A percentile compares a stretch with the other conserved stretches of the same genome.
These are phyloP conservation scores for Suillus americanus DNA, from an alignment of 768 basidiomycete species.

Conservation along the genomic window DNA sequence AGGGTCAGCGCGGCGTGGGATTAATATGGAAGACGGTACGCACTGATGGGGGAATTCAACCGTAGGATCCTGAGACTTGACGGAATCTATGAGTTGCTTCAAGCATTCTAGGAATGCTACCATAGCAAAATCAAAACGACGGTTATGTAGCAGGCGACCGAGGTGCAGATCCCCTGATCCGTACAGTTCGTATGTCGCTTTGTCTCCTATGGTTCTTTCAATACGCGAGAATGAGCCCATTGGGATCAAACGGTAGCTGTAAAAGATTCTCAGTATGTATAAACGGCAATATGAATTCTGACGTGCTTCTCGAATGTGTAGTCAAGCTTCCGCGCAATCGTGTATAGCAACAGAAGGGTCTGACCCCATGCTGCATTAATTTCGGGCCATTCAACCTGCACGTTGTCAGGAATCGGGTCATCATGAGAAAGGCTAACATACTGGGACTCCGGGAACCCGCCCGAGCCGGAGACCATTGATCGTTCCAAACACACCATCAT, in stretches of 20 bases:
- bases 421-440: slow-evolving; percentile 35
- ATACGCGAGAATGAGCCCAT: slow-evolving; percentile 96
- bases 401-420: slow-evolving; percentile 14
- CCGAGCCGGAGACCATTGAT: slow-evolving; percentile 95
- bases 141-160: slow-evolving; percentile 87
- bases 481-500: slow-evolving; percentile 95
- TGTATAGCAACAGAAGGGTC: slow-evolving; percentile 87
- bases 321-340: slow-evolving; percentile 89
- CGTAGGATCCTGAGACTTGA: slow-evolving; percentile 66
- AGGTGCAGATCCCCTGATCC: slow-evolving; percentile 92
- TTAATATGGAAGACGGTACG: slow-evolving; percentile 32
- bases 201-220: slow-evolving; percentile 79
- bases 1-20: background rate
- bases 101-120: slow-evolving; percentile 95
- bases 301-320: slow-evolving; percentile 82
- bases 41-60: slow-evolving; percentile 88
- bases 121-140: slow-evolving; percentile 95
- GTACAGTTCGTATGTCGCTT: slow-evolving; percentile 87
- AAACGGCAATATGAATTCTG: background rate
- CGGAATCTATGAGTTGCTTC: slow-evolving; percentile 87
- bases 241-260: slow-evolving; percentile 85
- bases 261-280: slow-evolving; percentile 12
- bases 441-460: slow-evolving; percentile 80
- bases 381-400: slow-evolving; percentile 94
- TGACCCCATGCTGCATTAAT: slow-evolving; percentile 99